These are phyloP conservation scores for Hemileccinum rubropunctum DNA, from an alignment of 768 basidiomycete species.

Conservation along the genomic window DNA sequence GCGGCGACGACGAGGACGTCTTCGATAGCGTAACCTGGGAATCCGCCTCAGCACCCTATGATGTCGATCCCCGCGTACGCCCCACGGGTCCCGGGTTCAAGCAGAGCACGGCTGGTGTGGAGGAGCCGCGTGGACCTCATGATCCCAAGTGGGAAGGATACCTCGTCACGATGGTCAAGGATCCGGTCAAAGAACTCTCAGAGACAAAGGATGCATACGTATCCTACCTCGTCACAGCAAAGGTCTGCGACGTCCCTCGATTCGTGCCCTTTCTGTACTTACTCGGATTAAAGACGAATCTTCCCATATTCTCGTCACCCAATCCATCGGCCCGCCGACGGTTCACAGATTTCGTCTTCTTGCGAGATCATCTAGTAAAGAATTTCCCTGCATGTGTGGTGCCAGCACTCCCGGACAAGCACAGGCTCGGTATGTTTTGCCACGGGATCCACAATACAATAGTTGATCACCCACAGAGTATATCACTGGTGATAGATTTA, in stretches of 20 bases:
- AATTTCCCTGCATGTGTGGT: constrained; percentile 99
- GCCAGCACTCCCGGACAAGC: constrained; percentile 94
- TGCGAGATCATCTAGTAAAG: constrained; percentile 81
- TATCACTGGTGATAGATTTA: constrained; percentile 95
- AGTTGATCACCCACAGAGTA: constrained; percentile 61
- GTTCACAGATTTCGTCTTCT: constrained; percentile 96
- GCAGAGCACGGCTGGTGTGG: constrained; percentile 70
- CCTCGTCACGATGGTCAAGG: constrained; percentile 78
- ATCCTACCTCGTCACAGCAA: constrained; percentile 86
- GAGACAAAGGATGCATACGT: constrained; percentile 98
- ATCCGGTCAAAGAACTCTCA: constrained; percentile 93
- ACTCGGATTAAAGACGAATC: constrained; percentile 66
- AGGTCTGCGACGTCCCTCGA: constrained; percentile 49
- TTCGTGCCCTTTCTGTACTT: constrained; percentile 2
- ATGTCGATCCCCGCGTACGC: constrained; percentile 37
- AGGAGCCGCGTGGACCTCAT: constrained; percentile 62
- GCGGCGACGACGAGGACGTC: constrained; percentile 84
- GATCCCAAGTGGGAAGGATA: constrained; percentile 92
- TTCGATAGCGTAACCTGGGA: constrained; percentile 94
- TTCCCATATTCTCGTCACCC: constrained; percentile 77
- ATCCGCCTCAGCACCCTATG: constrained; percentile 60
- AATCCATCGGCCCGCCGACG: constrained; percentile 80
- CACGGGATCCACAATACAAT: not conserved
- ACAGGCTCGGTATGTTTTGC: constrained; percentile 74
- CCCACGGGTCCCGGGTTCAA: constrained; percentile 73